Evolutionary conservation across 2,329 filamentous ascomycete species (phyloP), one percentile per base, ranked within the genome.

Genomic region (Nigrospora oryzae): DNA sequence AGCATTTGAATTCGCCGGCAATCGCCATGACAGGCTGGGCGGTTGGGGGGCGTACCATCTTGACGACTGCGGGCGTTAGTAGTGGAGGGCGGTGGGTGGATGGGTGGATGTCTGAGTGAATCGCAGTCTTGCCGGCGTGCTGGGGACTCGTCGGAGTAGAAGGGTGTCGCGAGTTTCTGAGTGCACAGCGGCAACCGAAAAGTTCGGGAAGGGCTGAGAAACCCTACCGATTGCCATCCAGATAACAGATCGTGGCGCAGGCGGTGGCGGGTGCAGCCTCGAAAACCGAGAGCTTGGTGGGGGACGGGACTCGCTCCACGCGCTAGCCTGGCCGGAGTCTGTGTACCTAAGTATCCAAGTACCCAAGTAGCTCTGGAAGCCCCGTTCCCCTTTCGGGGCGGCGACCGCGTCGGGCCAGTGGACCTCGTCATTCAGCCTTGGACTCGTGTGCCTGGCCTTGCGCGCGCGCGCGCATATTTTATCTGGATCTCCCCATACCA

Each of bases 51-150:
- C 46, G 34, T 46, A 49, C 44, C 47, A 46, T 46, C 36, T 44
- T 46, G 44, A 33, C 41, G 23, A 23, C 40, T 49, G 47, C 37
- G 42, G 42, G 23, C 38, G 53, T 56, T 61, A 59, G 64, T 63
- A 59, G 55, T 53, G 55, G 52, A 45, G 37, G 44, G 36, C 50
- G 61, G 67, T 65, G 66, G 66, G 65, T 67, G 63, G 46, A 54
- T 23, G 3, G 0, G 48, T 34, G 36, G 37, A 44, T 28, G 17
- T 33, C 15, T 13, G 35, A 44, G 13, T 19, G 13, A 38, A 15
- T 37, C 30, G 30, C 28, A 42, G 23, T 28, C 23, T 28, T 4
- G 23, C 23, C 7, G 23, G 23, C 23, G 5, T 28, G 23, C 23
- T 28, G 23, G 23, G 23, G 23, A 28, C 23, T 28, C 23, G 23